These are phyloP conservation scores for Pyrenochaeta sp. DNA, from an alignment of 2,329 filamentous ascomycete genomes.

Conservation along the genomic window DNA sequence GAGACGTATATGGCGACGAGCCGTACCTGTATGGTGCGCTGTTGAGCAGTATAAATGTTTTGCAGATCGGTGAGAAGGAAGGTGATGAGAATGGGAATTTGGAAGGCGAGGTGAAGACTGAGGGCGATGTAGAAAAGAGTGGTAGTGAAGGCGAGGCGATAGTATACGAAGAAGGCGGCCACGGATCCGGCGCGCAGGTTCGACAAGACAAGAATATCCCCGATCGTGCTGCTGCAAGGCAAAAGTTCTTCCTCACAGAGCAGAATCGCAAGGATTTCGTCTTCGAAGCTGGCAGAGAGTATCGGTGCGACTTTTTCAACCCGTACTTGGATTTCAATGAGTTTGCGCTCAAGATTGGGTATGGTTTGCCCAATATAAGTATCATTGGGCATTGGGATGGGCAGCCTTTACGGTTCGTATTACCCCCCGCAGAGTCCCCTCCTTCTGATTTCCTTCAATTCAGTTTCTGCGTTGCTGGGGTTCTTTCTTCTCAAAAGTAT, in stretches of 20 bases:
- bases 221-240: slow-evolving; percentile 55
- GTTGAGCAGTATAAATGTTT: slow-evolving; percentile 78
- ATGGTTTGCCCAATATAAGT: slow-evolving; percentile 72
- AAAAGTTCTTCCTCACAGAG: slow-evolving; percentile 68
- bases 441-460: background rate
- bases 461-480: slow-evolving; percentile 30
- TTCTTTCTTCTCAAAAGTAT: slow-evolving; percentile 34
- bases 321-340: slow-evolving; percentile 89
- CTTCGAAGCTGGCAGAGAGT: slow-evolving; percentile 69
- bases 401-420: slow-evolving; percentile 72
- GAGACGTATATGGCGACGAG: slow-evolving; percentile 85
- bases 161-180: slow-evolving; percentile 62
- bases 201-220: slow-evolving; percentile 54
- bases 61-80: slow-evolving; percentile 68
- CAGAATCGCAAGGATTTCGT: slow-evolving; percentile 63
- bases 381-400: slow-evolving; percentile 84
- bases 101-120: slow-evolving; percentile 51
- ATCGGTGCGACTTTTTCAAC: slow-evolving; percentile 83
- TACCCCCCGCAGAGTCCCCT: background rate
- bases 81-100: slow-evolving; percentile 16
- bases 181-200: slow-evolving; percentile 54
- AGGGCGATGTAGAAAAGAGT: slow-evolving; percentile 64
- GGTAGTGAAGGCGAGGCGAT: slow-evolving; percentile 62
- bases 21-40: slow-evolving; percentile 88
- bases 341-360: slow-evolving; percentile 67